A percentile compares a stretch with the other conserved stretches of the same genome.
Conservation (phyloP, 1,139 yeast genomes). For the Nadsonia commutata region DNA sequence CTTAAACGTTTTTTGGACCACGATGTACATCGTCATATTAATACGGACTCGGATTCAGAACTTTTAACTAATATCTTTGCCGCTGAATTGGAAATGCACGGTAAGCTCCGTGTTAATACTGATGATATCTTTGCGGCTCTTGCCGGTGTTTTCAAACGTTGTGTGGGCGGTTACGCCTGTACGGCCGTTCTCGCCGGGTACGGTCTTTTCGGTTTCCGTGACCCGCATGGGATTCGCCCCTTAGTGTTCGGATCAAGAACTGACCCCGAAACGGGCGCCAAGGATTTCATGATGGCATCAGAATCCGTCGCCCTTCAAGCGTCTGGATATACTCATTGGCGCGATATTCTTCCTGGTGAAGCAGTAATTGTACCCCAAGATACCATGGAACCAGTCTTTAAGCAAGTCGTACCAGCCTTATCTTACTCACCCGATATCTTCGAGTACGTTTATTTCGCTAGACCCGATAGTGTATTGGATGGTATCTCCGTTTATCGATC, state of each 20-base stretch:
- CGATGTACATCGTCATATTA: conserved; percentile 90
- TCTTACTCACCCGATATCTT: conserved; percentile 89
- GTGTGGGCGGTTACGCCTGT: conserved; percentile 95
- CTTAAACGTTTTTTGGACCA: conserved; percentile 74
- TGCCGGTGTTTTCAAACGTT: conserved; percentile 60
- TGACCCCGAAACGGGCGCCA: conserved; percentile 40
- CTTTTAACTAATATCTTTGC: conserved; percentile 81
- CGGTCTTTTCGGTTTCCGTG: conserved; percentile 90
- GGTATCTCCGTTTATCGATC: conserved; percentile 91
- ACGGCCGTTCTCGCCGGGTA: conserved; percentile 91
- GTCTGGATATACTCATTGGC: conserved; percentile 64
- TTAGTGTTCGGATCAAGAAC: conserved; percentile 70
- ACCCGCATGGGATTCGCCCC: conserved; percentile 94
- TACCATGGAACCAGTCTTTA: conserved; percentile 55
- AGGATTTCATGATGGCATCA: conserved; percentile 88
- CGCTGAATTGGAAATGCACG: conserved; percentile 75
- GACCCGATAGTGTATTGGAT: conserved; percentile 92
- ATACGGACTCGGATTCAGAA: conserved; percentile 94
- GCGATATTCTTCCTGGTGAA: conserved; percentile 88
- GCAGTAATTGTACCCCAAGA: conserved; percentile 84
- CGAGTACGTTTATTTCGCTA: conserved; percentile 94
- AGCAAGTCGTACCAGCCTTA: conserved; percentile 69
- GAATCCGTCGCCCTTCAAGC: conserved; percentile 92
- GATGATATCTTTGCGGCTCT: conserved; percentile 80
- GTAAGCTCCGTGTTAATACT: conserved; percentile 85